Evolutionary conservation across 371 early-diverging fungal genomes (phyloP).

Genomic region (Syncephalastrum racemosum): DNA sequence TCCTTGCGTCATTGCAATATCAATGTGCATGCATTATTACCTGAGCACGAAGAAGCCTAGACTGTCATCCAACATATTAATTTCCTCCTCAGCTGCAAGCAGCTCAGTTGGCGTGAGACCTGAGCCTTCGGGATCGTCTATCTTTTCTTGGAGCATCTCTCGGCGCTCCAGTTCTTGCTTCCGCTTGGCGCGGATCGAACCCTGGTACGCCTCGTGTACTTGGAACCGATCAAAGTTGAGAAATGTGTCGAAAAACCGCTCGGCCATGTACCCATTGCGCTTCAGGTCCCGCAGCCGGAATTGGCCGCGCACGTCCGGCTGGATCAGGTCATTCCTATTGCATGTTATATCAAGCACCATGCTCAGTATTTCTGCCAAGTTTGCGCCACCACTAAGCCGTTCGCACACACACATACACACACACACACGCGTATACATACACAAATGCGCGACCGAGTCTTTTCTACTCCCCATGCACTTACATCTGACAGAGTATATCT

Average conservation of each 20-base stretch:
- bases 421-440: not conserved
- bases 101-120: constrained; percentile 4
- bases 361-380: not conserved
- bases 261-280: constrained; percentile 42
- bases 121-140: not conserved
- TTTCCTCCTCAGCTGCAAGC: constrained; percentile 7
- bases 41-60: constrained; percentile 24
- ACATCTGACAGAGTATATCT: constrained; percentile 52
- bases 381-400: no score
- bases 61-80: constrained; percentile 14
- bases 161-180: constrained; percentile 23
- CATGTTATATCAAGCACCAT: not conserved
- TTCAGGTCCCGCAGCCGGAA: constrained; percentile 40
- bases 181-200: constrained; percentile 32
- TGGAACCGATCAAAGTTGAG: constrained; percentile 44
- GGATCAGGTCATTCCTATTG: constrained; percentile 46
- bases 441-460: no score
- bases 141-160: not conserved
- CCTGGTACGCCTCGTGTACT: constrained; percentile 45
- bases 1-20: not conserved
- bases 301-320: constrained; percentile 39
- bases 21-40: constrained; percentile 10
- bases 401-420: no score
- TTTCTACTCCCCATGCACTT: not conserved
- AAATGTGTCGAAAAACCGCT: constrained; percentile 53